Evolutionary conservation across 2,329 filamentous ascomycete genomes (phyloP).

Genomic region (Beauveria sp.): DNA sequence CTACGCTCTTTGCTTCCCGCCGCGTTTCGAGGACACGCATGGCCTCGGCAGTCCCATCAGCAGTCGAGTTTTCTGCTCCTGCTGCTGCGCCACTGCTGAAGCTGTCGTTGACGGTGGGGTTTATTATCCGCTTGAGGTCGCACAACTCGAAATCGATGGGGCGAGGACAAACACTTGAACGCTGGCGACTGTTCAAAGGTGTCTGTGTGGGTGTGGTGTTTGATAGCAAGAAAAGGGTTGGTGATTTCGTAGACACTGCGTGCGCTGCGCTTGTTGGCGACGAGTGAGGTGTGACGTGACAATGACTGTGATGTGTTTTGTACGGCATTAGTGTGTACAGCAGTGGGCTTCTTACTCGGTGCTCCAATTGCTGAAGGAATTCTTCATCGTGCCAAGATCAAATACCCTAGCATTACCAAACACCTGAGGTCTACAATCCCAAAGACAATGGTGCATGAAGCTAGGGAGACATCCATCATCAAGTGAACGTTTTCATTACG

Average conservation of each 20-base stretch:
- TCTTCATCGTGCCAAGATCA: conserved; percentile 47
- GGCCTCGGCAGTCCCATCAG: neutral
- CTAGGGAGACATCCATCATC: conserved; percentile 37
- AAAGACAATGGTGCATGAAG: conserved; percentile 49
- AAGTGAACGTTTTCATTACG: neutral
- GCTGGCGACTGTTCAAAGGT: no score
- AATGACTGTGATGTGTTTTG: neutral
- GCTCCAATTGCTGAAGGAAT: conserved; percentile 50
- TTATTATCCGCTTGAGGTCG: no score
- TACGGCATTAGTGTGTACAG: conserved; percentile 53
- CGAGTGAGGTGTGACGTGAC: neutral
- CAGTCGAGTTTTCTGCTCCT: neutral
- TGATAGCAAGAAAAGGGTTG: no score
- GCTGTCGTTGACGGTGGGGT: neutral
- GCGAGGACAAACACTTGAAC: no score
- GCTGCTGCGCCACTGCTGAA: neutral
- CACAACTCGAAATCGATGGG: no score
- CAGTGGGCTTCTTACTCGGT: conserved; percentile 40
- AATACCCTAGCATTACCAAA: conserved; percentile 50
- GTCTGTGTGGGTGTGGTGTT: neutral
- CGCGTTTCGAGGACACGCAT: neutral
- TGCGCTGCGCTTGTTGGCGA: neutral
- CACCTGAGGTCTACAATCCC: conserved; percentile 35
- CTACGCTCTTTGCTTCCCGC: neutral
- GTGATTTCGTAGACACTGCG: neutral